Evolutionary conservation across 129 eudicot species (phyloP).

Genomic region (Heracleum sosnowskyi): DNA sequence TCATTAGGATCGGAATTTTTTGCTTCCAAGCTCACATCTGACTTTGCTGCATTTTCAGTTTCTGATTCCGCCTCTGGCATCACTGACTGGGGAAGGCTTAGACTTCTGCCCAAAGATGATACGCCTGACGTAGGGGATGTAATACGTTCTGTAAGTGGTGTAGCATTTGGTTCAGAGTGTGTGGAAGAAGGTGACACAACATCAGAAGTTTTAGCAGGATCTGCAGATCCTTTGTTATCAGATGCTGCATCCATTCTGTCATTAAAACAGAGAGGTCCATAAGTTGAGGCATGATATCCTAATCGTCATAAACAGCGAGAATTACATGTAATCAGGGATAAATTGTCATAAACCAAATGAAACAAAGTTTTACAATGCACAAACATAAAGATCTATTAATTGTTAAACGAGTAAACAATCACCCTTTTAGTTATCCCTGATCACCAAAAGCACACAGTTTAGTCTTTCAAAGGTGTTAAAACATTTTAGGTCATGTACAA

Average conservation of each 20-base stretch:
- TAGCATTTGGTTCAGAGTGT: slow-evolving; percentile 20
- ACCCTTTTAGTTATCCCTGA: background rate
- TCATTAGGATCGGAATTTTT: slow-evolving; percentile 33
- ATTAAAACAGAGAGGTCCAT: slow-evolving; percentile 8
- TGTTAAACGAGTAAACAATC: background rate
- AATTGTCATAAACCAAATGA: background rate
- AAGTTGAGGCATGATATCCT: background rate
- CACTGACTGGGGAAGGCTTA: slow-evolving; percentile 32
- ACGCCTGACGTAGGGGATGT: slow-evolving; percentile 31
- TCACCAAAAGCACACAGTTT: background rate
- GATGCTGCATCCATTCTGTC: slow-evolving; percentile 69
- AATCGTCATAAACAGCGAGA: background rate
- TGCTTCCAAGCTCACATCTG: slow-evolving; percentile 37
- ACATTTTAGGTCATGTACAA: background rate
- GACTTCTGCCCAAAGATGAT: slow-evolving; percentile 43
- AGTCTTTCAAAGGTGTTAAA: background rate
- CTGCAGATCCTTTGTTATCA: slow-evolving; percentile 28
- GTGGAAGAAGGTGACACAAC: slow-evolving; percentile 24
- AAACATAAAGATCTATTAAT: background rate
- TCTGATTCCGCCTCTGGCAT: slow-evolving; percentile 30
- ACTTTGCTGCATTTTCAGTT: slow-evolving; percentile 36
- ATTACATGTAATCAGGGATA: background rate
- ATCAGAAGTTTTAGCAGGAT: slow-evolving; percentile 29
- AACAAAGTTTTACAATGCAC: background rate
- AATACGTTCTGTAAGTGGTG: slow-evolving; percentile 27